These are phyloP conservation scores for Lachancea waltii DNA, from an alignment of 805 yeast species.

Conservation along the genomic window DNA sequence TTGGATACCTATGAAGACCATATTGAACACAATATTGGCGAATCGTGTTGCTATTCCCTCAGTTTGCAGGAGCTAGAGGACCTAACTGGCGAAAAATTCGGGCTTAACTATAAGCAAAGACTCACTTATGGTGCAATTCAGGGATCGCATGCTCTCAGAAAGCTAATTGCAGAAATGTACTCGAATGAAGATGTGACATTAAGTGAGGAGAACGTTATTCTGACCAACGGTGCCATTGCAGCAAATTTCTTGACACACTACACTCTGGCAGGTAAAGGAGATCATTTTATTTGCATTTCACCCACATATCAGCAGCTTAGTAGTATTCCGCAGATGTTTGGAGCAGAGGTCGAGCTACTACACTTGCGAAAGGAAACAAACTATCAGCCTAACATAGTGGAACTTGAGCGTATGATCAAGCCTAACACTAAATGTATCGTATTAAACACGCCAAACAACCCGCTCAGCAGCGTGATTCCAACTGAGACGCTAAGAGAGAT, in stretches of 20 bases:
- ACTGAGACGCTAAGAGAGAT: conserved; percentile 32
- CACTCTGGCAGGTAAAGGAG: conserved; percentile 39
- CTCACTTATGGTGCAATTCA: conserved; percentile 42
- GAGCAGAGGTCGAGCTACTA: conserved; percentile 36
- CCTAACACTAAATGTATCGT: conserved; percentile 39
- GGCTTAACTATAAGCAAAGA: conserved; percentile 22
- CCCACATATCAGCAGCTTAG: conserved; percentile 47
- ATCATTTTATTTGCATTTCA: conserved; percentile 42
- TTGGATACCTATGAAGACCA: conserved; percentile 44
- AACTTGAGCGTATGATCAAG: conserved; percentile 30
- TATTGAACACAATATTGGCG: conserved; percentile 41
- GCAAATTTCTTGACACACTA: conserved; percentile 45
- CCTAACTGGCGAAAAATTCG: conserved; percentile 26
- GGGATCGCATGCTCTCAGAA: conserved; percentile 39
- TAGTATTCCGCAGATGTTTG: conserved; percentile 43
- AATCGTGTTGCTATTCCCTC: conserved; percentile 45
- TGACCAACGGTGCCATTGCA: conserved; percentile 52
- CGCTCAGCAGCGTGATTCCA: conserved; percentile 34
- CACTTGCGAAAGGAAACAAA: conserved; percentile 31
- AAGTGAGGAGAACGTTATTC: conserved; percentile 35
- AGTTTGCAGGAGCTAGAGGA: conserved; percentile 35
- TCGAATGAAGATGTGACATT: conserved; percentile 18
- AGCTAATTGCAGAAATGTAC: conserved; percentile 35
- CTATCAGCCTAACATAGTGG: conserved; percentile 35
- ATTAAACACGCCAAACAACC: conserved; percentile 47